Evolutionary conservation across 148 eudicot species (phyloP).

Genomic region (Rhododendron williamsianum): DNA sequence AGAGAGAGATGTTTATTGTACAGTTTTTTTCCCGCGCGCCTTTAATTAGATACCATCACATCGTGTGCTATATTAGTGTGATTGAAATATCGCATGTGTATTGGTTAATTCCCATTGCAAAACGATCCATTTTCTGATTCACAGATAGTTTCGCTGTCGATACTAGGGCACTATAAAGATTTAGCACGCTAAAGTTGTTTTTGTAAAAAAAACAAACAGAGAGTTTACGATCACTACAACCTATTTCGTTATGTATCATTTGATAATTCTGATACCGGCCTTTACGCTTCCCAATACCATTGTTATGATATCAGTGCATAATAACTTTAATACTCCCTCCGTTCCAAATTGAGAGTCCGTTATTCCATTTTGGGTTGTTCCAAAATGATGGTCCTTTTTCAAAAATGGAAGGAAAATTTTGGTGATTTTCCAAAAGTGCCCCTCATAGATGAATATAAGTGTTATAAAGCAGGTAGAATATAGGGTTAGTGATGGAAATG

Average conservation of each 20-base stretch:
- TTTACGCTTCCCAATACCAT: not conserved
- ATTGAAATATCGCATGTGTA: not conserved
- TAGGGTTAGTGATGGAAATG: too few relatives aligned
- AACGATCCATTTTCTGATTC: not conserved
- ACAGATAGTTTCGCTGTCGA: not conserved
- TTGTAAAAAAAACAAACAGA: not conserved
- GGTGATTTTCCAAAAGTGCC: too few relatives aligned
- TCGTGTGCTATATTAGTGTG: not conserved
- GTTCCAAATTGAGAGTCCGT: too few relatives aligned
- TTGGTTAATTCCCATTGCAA: not conserved
- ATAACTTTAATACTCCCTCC: too few relatives aligned
- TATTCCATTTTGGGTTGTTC: too few relatives aligned
- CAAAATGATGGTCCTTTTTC: too few relatives aligned
- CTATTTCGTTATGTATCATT: not conserved
- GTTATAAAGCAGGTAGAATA: too few relatives aligned
- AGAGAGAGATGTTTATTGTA: conserved; percentile 26
- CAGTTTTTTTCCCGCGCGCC: too few relatives aligned
- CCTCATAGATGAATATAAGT: too few relatives aligned
- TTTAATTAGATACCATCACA: not conserved
- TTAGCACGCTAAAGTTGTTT: not conserved
- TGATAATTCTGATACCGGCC: not conserved
- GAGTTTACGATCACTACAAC: not conserved
- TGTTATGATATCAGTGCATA: too few relatives aligned
- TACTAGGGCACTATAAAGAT: not conserved
- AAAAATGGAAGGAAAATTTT: too few relatives aligned